Percentiles rank a stretch among this genome's conserved stretches.
phyloP scores from a whole-genome alignment of 805 yeast species.

The Lachancea kluyveri region DNA sequence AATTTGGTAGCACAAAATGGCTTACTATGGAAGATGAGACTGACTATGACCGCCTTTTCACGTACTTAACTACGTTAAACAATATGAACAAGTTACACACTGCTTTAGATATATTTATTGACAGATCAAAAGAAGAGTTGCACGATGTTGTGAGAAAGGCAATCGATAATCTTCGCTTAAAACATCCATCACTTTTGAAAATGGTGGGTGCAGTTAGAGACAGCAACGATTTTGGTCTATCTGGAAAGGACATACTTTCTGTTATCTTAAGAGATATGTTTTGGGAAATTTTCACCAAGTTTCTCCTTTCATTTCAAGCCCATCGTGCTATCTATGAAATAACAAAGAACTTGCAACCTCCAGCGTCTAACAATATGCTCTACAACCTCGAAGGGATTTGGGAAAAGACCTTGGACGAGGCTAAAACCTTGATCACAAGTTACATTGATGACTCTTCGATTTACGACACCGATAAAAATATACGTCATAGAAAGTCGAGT shows the following conservation, averaged over 20 bases:
- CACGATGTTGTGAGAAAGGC: constrained; percentile 56
- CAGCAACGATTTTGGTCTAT: constrained; percentile 29
- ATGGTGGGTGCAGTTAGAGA: constrained; percentile 16
- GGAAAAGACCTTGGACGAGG: constrained; percentile 37
- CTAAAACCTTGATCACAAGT: constrained; percentile 29
- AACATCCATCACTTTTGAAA: constrained; percentile 41
- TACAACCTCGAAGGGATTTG: constrained; percentile 40
- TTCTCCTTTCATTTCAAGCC: constrained; percentile 58
- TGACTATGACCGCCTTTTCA: constrained; percentile 31
- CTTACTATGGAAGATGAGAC: constrained; percentile 22
- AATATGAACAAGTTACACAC: constrained; percentile 56
- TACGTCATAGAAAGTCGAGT: constrained; percentile 11
- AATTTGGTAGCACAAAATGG: constrained; percentile 1
- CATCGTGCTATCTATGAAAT: constrained; percentile 64
- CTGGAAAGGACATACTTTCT: constrained; percentile 44
- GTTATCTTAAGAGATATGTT: constrained; percentile 63
- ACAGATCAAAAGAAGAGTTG: constrained; percentile 54
- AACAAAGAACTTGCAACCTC: constrained; percentile 30
- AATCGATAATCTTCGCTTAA: constrained; percentile 57
- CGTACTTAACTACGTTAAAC: constrained; percentile 51
- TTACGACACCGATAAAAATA: neutral
- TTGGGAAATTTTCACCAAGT: constrained; percentile 59
- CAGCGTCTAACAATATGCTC: constrained; percentile 18
- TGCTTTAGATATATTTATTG: constrained; percentile 47
- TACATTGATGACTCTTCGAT: constrained; percentile 4